These are phyloP conservation scores for Eimeria praecox DNA, from an alignment of 169 alveolate genomes.

Conservation along the genomic window DNA sequence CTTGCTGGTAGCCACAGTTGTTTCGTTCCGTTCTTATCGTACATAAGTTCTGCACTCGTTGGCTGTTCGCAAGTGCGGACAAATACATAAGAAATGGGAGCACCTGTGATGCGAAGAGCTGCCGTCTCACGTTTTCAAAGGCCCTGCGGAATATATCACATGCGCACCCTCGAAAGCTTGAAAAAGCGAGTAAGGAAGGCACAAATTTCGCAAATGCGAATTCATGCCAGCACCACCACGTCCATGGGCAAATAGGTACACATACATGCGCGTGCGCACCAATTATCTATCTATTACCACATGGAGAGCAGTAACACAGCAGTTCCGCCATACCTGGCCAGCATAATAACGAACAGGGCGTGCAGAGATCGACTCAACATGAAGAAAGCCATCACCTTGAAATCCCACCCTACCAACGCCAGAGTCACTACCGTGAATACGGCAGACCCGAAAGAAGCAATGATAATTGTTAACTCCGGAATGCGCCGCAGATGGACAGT, in stretches of 20 bases:
- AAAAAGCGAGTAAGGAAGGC: background rate
- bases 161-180: background rate
- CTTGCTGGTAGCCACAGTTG: slow-evolving; percentile 43
- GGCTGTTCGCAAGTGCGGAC: slow-evolving; percentile 72
- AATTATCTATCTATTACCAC: background rate
- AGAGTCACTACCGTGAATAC: background rate
- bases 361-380: slow-evolving; percentile 19
- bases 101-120: slow-evolving; percentile 67
- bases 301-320: too few species aligned
- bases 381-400: slow-evolving; percentile 2
- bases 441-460: slow-evolving; percentile 8
- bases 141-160: background rate
- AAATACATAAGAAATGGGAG: slow-evolving; percentile 53
- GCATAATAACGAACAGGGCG: slow-evolving; percentile 46
- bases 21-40: background rate
- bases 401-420: slow-evolving; percentile 36
- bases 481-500: slow-evolving; percentile 66
- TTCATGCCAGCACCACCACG: background rate
- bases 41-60: slow-evolving; percentile 34
- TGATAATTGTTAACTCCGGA: slow-evolving; percentile 40
- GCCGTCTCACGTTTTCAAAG: slow-evolving; percentile 61
- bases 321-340: slow-evolving; percentile 22
- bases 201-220: too few species aligned
- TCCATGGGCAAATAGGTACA: background rate
- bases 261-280: background rate